Percentiles rank a stretch among this genome's conserved stretches.
phyloP scores from a whole-genome alignment of 352 stramenopile species.

The Globisporangium camurandrum region DNA sequence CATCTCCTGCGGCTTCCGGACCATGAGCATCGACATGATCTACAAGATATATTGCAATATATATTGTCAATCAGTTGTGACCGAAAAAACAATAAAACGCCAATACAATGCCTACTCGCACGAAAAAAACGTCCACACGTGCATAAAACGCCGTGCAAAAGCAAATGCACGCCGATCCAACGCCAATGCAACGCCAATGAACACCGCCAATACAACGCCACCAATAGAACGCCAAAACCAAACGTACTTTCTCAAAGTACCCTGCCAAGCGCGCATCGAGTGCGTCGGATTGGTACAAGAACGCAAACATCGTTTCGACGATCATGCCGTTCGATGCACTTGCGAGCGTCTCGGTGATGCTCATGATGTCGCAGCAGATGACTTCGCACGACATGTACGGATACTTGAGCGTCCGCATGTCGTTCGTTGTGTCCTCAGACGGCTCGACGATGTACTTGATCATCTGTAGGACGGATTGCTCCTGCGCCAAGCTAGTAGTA shows the following conservation, averaged over 20 bases:
- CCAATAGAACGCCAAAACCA: background rate
- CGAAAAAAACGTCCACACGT: background rate
- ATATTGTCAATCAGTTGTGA: background rate
- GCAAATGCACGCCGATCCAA: no score
- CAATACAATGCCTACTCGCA: background rate
- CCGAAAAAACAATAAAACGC: slow-evolving; percentile 1
- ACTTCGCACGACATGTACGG: slow-evolving; percentile 98
- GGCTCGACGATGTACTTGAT: slow-evolving; percentile 69
- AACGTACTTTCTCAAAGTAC: slow-evolving; percentile 93
- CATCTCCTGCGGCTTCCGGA: slow-evolving; percentile 83
- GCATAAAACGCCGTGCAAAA: no score
- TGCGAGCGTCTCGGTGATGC: slow-evolving; percentile 90
- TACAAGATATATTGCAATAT: slow-evolving; percentile 2
- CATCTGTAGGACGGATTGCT: slow-evolving; percentile 56
- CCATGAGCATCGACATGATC: slow-evolving; percentile 86
- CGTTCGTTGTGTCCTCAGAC: slow-evolving; percentile 39
- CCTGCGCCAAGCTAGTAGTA: slow-evolving; percentile 50
- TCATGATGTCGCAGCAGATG: slow-evolving; percentile 94
- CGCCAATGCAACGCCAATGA: no score
- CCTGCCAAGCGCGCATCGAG: slow-evolving; percentile 92
- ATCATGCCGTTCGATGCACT: slow-evolving; percentile 44
- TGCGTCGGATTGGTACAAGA: slow-evolving; percentile 74
- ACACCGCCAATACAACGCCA: no score
- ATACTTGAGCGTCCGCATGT: slow-evolving; percentile 84
- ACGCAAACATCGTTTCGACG: slow-evolving; percentile 89